Evolutionary conservation across 2,329 filamentous ascomycete genomes (phyloP), one percentile per base, ranked within the genome.

Genomic region (Talaromyces rugulosus): DNA sequence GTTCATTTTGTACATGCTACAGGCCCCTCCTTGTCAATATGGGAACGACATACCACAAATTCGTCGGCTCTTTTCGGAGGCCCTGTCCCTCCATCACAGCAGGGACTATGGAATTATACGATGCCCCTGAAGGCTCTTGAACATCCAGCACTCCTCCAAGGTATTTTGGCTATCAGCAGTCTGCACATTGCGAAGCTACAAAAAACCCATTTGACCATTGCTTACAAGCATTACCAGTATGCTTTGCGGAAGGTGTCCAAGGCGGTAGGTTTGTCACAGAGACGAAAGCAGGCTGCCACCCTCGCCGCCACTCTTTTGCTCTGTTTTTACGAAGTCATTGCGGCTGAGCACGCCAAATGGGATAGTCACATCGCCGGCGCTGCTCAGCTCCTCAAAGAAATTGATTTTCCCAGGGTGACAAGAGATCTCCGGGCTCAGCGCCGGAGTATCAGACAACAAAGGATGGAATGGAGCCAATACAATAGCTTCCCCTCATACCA

Each of bases 271-370:
- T 84, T 90, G 30, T 81, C 87, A 0, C 82, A 81, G 53, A 87
- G 87, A 68, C 86, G 92, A 59, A 87, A 88, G 8, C 87, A 92
- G 61, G 85, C 91, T 8, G 87, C 91, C 1, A 97, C 92, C 0
- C 80, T 98, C n/a, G 94, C 93, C 7, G 92, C 93, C 2, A 92
- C 91, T 0, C 80, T 97, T 40, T 80, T 98, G 7, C 82, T 99
- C 7, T 91, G 88, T 0, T 98, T 92, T 73, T 98, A 96, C 70
- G 95, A 98, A 74, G 91, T 97, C 18, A 95, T 94, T 88, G 90
- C 89, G 40, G 94, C 92, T 27, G 94, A 99, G 67, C 94, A 98
- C 69, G 87, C 89, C 60, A 96, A 96, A 74, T 99, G 95, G 95
- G 95, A 91, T 70, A 94, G 90, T 64, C 95, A 98, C 76, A 81